Evolutionary conservation across 192 early-diverging fungal species (phyloP).

Genomic region (Gigaspora rosea): DNA sequence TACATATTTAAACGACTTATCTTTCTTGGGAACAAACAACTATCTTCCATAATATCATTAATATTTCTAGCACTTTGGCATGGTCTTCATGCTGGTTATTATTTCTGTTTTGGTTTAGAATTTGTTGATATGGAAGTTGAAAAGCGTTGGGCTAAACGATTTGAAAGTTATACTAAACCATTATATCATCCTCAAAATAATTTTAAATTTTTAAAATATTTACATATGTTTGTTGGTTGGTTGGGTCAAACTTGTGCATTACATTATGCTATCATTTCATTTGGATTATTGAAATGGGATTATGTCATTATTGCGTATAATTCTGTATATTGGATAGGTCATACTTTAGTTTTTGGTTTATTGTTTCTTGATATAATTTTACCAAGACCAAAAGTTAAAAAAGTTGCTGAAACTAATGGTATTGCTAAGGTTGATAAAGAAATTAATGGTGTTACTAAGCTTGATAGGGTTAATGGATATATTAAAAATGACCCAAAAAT

Average conservation of each 20-base stretch:
- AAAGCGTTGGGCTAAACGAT: constrained; percentile 36
- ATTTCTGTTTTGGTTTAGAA: constrained; percentile 57
- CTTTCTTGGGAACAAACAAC: constrained; percentile 58
- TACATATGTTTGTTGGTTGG: constrained; percentile 45
- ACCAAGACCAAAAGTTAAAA: constrained; percentile 6
- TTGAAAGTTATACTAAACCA: constrained; percentile 38
- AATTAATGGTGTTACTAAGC: no score
- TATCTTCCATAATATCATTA: constrained; percentile 49
- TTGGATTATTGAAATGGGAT: constrained; percentile 50
- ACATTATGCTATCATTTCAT: constrained; percentile 53
- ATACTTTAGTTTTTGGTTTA: constrained; percentile 4
- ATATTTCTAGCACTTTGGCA: constrained; percentile 67
- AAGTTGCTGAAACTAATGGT: background rate
- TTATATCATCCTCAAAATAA: constrained; percentile 36
- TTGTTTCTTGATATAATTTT: constrained; percentile 26
- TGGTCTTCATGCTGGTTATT: constrained; percentile 61
- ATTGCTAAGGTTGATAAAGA: background rate
- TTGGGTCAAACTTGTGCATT: constrained; percentile 45
- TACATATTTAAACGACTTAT: constrained; percentile 63
- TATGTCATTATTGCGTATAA: constrained; percentile 31
- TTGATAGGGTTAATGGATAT: no score
- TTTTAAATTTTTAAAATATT: constrained; percentile 15
- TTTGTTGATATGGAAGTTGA: constrained; percentile 59
- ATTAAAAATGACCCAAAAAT: no score
- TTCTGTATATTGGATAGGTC: constrained; percentile 23